These are phyloP conservation scores for Ophioceras dolichostomum DNA, from an alignment of 2,329 filamentous ascomycete genomes.

Conservation along the genomic window DNA sequence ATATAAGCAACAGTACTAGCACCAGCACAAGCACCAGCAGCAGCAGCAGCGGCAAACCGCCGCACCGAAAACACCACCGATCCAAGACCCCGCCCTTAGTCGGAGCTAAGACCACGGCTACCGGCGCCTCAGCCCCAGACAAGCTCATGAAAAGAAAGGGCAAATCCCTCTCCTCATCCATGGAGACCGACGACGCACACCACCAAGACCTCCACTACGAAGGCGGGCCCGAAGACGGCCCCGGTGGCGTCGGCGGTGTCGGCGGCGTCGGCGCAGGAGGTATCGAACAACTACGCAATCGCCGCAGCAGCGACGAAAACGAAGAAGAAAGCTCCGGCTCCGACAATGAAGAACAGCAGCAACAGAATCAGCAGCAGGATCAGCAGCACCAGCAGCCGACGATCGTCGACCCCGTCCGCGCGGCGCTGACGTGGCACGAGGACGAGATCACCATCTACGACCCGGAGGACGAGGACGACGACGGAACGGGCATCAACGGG, in stretches of 20 bases:
- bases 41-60: not conserved
- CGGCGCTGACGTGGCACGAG: conserved; percentile 54
- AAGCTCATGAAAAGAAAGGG: not conserved
- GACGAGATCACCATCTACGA: conserved; percentile 57
- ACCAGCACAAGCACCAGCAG: too few relatives aligned
- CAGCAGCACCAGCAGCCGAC: conserved; percentile 9
- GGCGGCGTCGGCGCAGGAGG: too few relatives aligned
- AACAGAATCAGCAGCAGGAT: too few relatives aligned
- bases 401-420: conserved; percentile 40
- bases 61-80: conserved; percentile 2
- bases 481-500: conserved; percentile 55
- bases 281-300: too few relatives aligned
- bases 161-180: too few relatives aligned
- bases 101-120: conserved; percentile 6
- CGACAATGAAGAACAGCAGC: too few relatives aligned
- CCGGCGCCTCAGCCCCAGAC: conserved; percentile 3
- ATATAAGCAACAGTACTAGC: too few relatives aligned
- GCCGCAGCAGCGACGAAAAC: too few relatives aligned
- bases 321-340: too few relatives aligned
- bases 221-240: not conserved
- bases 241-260: too few relatives aligned
- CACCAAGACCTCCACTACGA: too few relatives aligned
- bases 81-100: conserved; percentile 24
- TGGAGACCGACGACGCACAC: too few relatives aligned
- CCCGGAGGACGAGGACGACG: conserved; percentile 51